A percentile compares a stretch with the other conserved stretches of the same genome.
These are phyloP conservation scores for Moesziomyces parantarcticus DNA, from an alignment of 1,284 basidiomycete species.

Conservation along the genomic window DNA sequence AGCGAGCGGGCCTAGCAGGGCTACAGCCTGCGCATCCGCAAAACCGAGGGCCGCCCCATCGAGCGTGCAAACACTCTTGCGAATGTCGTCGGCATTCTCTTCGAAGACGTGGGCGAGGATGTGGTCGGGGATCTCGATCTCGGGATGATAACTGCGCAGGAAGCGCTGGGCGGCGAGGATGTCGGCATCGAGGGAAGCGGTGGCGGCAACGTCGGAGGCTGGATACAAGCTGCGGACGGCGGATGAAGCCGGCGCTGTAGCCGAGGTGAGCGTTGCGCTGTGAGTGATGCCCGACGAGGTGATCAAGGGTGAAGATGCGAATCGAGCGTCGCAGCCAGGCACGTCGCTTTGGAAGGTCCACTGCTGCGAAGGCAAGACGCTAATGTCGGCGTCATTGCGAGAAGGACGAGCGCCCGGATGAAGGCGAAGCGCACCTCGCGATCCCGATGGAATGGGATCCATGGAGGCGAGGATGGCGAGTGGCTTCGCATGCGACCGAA, in stretches of 20 bases:
- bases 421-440: slow-evolving; percentile 36
- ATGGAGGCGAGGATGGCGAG: slow-evolving; percentile 1
- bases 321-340: background rate
- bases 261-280: slow-evolving; percentile 12
- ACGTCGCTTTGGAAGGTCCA: slow-evolving; percentile 19
- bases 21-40: slow-evolving; percentile 30
- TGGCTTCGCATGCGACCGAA: no score
- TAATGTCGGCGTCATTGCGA: background rate
- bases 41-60: slow-evolving; percentile 18
- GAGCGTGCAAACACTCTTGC: slow-evolving; percentile 7
- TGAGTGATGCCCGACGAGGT: slow-evolving; percentile 3
- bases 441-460: slow-evolving; percentile 23
- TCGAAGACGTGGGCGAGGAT: slow-evolving; percentile 20
- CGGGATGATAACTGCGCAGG: slow-evolving; percentile 18
- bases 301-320: background rate
- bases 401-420: slow-evolving; percentile 15
- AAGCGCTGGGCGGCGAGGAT: slow-evolving; percentile 31
- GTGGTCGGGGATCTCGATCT: slow-evolving; percentile 32
- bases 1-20: slow-evolving; percentile 28
- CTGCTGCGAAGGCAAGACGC: slow-evolving; percentile 13
- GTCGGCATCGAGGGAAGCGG: slow-evolving; percentile 36
- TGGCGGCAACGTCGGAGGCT: slow-evolving; percentile 1
- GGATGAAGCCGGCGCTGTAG: slow-evolving; percentile 1
- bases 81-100: slow-evolving; percentile 23
- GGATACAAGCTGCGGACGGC: slow-evolving; percentile 18